Conservation (phyloP, 768 basidiomycete genomes). For the Tricholoma hemisulphureum region DNA sequence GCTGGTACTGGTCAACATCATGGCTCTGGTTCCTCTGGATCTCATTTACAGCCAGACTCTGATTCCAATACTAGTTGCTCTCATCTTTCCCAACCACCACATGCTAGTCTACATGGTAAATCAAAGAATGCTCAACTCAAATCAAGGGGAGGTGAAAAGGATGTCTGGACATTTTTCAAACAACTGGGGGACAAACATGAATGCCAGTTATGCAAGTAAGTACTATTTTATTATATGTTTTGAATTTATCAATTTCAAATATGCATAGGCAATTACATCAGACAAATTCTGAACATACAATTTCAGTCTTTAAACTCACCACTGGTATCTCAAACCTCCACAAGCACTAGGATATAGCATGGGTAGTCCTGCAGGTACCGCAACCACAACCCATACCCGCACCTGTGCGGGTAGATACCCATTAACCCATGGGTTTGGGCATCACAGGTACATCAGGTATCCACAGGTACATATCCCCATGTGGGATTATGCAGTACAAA, state of each 20-base stretch:
- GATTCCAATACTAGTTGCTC: background rate
- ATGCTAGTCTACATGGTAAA: background rate
- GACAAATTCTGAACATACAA: slow-evolving; percentile 2
- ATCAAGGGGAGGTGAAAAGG: background rate
- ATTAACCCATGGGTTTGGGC: background rate
- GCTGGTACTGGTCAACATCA: background rate
- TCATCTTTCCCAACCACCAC: background rate
- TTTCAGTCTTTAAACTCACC: slow-evolving; percentile 2
- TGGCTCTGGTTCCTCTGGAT: background rate
- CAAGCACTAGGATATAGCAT: slow-evolving; percentile 5
- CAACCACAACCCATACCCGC: slow-evolving; percentile 2
- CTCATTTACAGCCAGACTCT: background rate
- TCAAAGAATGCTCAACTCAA: background rate
- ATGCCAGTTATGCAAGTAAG: background rate
- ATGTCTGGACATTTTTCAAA: background rate
- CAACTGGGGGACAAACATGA: background rate
- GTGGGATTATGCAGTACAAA: background rate
- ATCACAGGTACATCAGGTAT: background rate
- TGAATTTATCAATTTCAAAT: background rate
- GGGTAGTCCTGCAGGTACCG: slow-evolving; percentile 5
- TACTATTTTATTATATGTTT: background rate
- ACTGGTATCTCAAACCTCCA: slow-evolving; percentile 9
- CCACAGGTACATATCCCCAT: too few relatives aligned
- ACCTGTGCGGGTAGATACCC: slow-evolving; percentile 3
- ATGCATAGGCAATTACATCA: background rate